A percentile compares a stretch with the other conserved stretches of the same genome.
Conservation (phyloP, 2,329 filamentous ascomycete species). For the Fusarium kyushuense region DNA sequence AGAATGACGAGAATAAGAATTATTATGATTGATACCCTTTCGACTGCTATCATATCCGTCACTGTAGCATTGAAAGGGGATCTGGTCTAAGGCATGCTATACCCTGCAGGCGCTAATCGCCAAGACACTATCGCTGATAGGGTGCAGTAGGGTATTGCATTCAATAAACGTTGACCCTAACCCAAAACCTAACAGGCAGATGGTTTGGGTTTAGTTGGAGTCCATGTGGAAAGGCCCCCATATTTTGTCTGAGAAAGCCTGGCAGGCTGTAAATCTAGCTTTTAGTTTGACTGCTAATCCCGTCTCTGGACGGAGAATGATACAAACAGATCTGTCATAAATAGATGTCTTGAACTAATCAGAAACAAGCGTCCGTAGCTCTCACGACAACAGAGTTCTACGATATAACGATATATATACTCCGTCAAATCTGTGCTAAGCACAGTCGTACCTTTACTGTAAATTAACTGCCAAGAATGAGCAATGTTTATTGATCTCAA, state of each 20-base stretch:
- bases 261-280: constrained; percentile 17
- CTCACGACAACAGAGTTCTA: not conserved
- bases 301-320: constrained; percentile 1
- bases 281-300: not conserved
- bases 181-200: not conserved
- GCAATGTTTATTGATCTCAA: not conserved
- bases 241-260: constrained; percentile 4
- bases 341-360: not conserved
- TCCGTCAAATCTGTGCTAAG: not conserved
- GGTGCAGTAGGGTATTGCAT: not conserved
- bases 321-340: constrained; percentile 1
- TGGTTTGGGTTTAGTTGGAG: constrained; percentile 12
- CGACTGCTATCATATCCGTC: constrained; percentile 1
- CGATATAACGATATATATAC: not conserved
- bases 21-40: constrained; percentile 15
- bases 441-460: not conserved
- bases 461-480: not conserved
- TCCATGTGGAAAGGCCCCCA: not conserved
- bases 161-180: not conserved
- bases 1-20: not conserved
- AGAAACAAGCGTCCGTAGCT: not conserved
- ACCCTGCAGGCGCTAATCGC: constrained; percentile 16
- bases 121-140: constrained; percentile 21
- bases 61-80: constrained; percentile 8
- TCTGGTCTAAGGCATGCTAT: not conserved